phyloP scores from a whole-genome alignment of 352 stramenopile genomes.

The Globisporangium cylindrosporum region DNA sequence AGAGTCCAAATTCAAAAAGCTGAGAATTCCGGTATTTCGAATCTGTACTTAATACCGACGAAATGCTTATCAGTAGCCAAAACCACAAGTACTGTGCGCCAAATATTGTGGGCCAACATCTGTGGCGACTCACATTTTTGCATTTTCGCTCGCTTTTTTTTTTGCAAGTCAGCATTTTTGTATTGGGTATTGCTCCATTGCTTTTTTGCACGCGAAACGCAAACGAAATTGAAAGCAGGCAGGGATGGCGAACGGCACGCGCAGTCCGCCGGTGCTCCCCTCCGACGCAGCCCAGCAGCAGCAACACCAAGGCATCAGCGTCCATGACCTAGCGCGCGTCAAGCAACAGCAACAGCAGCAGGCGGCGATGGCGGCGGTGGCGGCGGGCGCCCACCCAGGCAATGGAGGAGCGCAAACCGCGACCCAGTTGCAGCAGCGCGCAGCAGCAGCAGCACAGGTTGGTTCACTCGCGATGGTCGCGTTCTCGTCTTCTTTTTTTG shows the following conservation, averaged over 20 bases:
- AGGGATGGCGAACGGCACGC: slow-evolving; percentile 8
- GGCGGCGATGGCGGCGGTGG: background rate
- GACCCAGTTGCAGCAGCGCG: slow-evolving; percentile 50
- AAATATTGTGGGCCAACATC: background rate
- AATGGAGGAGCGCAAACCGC: background rate
- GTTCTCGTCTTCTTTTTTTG: background rate
- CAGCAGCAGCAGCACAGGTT: slow-evolving; percentile 49
- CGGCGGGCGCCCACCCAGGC: background rate
- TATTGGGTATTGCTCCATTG: background rate
- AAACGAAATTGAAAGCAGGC: background rate
- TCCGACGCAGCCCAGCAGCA: slow-evolving; percentile 6
- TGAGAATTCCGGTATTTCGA: too few species aligned
- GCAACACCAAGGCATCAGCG: background rate
- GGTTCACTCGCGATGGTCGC: too few species aligned
- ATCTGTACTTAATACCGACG: too few species aligned
- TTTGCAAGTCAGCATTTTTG: background rate
- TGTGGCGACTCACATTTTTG: background rate
- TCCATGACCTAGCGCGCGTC: background rate
- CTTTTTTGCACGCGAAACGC: background rate
- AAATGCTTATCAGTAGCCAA: too few species aligned
- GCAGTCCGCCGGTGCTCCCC: background rate
- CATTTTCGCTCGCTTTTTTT: background rate
- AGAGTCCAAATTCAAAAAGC: too few species aligned
- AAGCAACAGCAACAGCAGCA: slow-evolving; percentile 1
- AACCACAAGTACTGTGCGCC: too few species aligned